A percentile compares a stretch with the other conserved stretches of the same genome.
Conservation (phyloP, 768 basidiomycete genomes). For the Agaricus bisporus region DNA sequence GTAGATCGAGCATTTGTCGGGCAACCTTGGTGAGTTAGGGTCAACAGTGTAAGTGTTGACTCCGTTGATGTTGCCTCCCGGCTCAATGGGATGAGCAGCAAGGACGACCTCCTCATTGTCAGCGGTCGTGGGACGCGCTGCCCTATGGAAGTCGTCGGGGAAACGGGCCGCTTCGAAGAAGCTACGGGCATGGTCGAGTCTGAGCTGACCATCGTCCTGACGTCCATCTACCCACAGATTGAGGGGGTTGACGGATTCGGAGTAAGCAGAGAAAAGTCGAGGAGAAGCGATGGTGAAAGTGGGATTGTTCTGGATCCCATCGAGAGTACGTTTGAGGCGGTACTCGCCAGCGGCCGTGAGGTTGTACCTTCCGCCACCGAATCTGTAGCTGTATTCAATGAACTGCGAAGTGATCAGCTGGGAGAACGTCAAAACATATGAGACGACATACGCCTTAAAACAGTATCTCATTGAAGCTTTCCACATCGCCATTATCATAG, state of each 20-base stretch:
- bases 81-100: conserved; percentile 1
- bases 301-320: conserved; percentile 1
- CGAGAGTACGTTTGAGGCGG: conserved; percentile 1
- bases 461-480: conserved; percentile 4
- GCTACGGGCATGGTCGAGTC: not conserved
- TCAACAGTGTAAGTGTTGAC: conserved; percentile 3
- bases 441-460: conserved; percentile 1
- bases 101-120: not conserved
- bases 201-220: conserved; percentile 4
- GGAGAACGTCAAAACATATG: not conserved
- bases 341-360: conserved; percentile 9
- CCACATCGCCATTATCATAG: not conserved
- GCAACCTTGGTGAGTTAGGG: not conserved
- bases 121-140: not conserved
- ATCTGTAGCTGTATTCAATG: conserved; percentile 8
- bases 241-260: conserved; percentile 9
- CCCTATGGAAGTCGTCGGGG: conserved; percentile 2
- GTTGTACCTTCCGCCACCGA: conserved; percentile 11
- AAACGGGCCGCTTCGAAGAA: conserved; percentile 7
- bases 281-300: conserved; percentile 7
- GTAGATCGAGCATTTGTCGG: not conserved
- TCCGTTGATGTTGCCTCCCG: not conserved
- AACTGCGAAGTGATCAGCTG: not conserved
- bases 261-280: conserved; percentile 10
- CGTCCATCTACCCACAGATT: conserved; percentile 9